phyloP scores from a whole-genome alignment of 2,329 filamentous ascomycete genomes.

The Nannizziopsis arthrosporioides region DNA sequence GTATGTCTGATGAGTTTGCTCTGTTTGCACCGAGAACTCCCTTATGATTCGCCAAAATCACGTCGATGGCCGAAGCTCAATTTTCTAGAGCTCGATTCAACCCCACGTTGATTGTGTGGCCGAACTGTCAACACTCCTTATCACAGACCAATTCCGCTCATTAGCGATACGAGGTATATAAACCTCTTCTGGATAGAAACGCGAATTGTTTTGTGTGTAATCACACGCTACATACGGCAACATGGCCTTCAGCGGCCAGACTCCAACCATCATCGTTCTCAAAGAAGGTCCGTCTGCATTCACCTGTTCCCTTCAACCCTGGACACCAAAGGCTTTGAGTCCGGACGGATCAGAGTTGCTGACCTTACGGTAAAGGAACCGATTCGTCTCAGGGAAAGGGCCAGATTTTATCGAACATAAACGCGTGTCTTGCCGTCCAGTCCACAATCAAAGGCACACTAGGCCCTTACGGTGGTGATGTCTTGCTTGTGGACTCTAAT shows the following conservation, averaged over 20 bases:
- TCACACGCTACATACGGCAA: conserved; percentile 20
- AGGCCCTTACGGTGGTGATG: conserved; percentile 90
- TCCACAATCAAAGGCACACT: conserved; percentile 90
- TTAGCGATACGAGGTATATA: neutral
- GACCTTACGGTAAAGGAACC: conserved; percentile 53
- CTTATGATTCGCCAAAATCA: conserved; percentile 6
- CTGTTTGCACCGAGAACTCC: neutral
- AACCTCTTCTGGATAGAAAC: no score
- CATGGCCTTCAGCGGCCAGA: conserved; percentile 96
- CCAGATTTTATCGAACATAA: conserved; percentile 96
- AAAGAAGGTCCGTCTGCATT: conserved; percentile 75
- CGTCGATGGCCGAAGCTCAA: conserved; percentile 6
- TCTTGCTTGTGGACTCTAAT: conserved; percentile 91
- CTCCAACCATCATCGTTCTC: conserved; percentile 94
- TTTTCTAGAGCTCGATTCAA: conserved; percentile 10
- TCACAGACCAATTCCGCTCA: neutral
- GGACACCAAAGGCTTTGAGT: no score
- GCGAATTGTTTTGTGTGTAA: no score
- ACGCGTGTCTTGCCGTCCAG: conserved; percentile 92
- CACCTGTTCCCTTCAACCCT: conserved; percentile 15
- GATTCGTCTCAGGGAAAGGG: conserved; percentile 95
- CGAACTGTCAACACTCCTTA: neutral
- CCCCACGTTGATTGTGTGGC: conserved; percentile 7
- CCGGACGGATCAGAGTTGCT: conserved; percentile 13
- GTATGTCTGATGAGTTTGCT: conserved; percentile 7